These are phyloP conservation scores for Nissolia schottii DNA, from an alignment of 306 rosid species.

Conservation along the genomic window DNA sequence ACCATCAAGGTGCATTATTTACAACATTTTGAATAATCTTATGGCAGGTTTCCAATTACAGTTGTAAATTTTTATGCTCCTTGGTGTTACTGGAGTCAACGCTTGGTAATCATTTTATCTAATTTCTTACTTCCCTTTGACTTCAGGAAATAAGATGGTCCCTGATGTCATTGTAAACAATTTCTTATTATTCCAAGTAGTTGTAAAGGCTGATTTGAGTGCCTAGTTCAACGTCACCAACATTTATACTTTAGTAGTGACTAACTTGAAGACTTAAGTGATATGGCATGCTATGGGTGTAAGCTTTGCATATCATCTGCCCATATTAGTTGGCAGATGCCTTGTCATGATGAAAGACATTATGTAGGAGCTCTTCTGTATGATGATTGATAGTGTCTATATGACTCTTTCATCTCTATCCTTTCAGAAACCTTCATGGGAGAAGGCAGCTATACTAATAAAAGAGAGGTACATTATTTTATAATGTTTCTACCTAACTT, in stretches of 20 bases:
- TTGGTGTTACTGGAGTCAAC: slow-evolving; percentile 99
- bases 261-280: neutral
- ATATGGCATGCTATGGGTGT: neutral
- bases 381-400: slow-evolving; percentile 15
- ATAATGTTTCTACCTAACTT: slow-evolving; percentile 11
- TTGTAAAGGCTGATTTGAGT: slow-evolving; percentile 3
- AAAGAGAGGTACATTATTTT: slow-evolving; percentile 62
- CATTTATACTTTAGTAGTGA: neutral
- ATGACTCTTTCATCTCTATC: slow-evolving; percentile 23
- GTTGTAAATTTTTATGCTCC: slow-evolving; percentile 92
- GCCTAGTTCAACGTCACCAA: slow-evolving; percentile 9
- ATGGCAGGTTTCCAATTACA: slow-evolving; percentile 66
- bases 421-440: slow-evolving; percentile 95
- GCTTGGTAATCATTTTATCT: slow-evolving; percentile 62
- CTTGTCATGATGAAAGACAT: neutral
- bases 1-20: neutral
- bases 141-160: slow-evolving; percentile 7
- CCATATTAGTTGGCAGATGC: neutral
- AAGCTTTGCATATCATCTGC: neutral
- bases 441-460: slow-evolving; percentile 77
- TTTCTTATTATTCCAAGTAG: neutral
- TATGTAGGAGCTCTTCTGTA: slow-evolving; percentile 8
- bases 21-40: slow-evolving; percentile 19
- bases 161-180: neutral
- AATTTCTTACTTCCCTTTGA: neutral